Percentiles rank a stretch among this genome's conserved stretches.
Evolutionary conservation across 768 basidiomycete genomes (phyloP).

Genomic region (Termitomyces sp.): DNA sequence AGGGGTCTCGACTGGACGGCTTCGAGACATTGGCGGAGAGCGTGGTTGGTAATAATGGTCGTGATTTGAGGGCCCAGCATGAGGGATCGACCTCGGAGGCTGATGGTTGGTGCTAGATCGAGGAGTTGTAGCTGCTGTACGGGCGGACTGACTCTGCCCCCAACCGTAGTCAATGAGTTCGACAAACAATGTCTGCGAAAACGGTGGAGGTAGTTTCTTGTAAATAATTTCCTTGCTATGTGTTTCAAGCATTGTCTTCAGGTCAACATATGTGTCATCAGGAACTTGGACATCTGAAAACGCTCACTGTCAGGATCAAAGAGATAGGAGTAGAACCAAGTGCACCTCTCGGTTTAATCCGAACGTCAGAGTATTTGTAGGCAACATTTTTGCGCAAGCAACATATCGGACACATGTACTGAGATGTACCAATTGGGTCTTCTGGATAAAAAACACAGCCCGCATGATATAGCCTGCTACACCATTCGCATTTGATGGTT

Average conservation of each 20-base stretch:
- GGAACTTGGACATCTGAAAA: constrained; percentile 33
- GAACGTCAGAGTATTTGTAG: constrained; percentile 74
- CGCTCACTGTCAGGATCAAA: constrained; percentile 9
- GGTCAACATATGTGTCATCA: constrained; percentile 63
- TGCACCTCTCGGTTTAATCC: constrained; percentile 62
- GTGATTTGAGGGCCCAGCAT: constrained; percentile 12
- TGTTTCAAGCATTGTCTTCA: constrained; percentile 67
- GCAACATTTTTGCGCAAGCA: constrained; percentile 67
- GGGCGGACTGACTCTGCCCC: constrained; percentile 41
- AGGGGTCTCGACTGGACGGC: constrained; percentile 8
- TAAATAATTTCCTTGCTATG: constrained; percentile 71
- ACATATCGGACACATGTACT: constrained; percentile 73
- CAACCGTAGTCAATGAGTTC: constrained; percentile 66
- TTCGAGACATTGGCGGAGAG: constrained; percentile 14
- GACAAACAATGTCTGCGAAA: constrained; percentile 66
- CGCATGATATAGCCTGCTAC: constrained; percentile 65
- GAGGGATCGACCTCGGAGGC: constrained; percentile 11
- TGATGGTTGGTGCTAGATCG: constrained; percentile 20
- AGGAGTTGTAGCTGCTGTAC: constrained; percentile 18
- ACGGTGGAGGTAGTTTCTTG: constrained; percentile 61
- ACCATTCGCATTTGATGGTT: constrained; percentile 62
- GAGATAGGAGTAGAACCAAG: constrained; percentile 11
- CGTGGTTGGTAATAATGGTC: constrained; percentile 12
- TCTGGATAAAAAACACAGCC: constrained; percentile 72
- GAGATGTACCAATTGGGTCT: constrained; percentile 29